These are phyloP conservation scores for Melampsora abietis-canadensis DNA, from an alignment of 1,284 basidiomycete genomes.

Conservation along the genomic window DNA sequence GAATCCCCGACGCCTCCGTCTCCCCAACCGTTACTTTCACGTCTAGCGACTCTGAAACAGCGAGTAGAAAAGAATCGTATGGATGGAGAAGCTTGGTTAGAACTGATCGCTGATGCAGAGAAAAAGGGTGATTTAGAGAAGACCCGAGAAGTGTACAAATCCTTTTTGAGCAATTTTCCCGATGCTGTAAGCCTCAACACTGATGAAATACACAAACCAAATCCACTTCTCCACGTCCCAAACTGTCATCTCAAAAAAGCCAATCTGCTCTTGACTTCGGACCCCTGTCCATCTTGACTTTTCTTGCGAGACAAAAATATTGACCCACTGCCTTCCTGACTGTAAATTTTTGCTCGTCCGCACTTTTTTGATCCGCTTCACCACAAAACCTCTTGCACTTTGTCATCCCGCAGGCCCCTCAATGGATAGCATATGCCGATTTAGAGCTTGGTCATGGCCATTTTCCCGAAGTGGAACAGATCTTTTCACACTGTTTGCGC, in stretches of 20 bases:
- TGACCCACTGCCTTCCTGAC: slow-evolving; percentile 2
- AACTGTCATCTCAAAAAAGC: slow-evolving; percentile 54
- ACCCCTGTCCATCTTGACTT: slow-evolving; percentile 4
- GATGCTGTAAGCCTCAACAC: slow-evolving; percentile 63
- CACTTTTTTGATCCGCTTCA: background rate
- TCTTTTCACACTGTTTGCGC: slow-evolving; percentile 77
- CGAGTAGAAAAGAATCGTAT: slow-evolving; percentile 59
- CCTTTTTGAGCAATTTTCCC: slow-evolving; percentile 69
- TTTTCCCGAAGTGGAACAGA: slow-evolving; percentile 68
- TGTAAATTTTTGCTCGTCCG: slow-evolving; percentile 1
- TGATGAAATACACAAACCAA: slow-evolving; percentile 39
- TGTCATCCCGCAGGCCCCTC: slow-evolving; percentile 49
- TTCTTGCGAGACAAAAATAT: background rate
- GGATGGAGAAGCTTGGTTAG: slow-evolving; percentile 67
- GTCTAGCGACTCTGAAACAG: slow-evolving; percentile 49
- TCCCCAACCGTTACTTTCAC: slow-evolving; percentile 44
- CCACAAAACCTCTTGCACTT: background rate
- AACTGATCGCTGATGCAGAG: slow-evolving; percentile 66
- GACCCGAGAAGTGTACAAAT: slow-evolving; percentile 69
- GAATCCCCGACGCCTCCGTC: slow-evolving; percentile 1
- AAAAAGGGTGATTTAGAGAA: slow-evolving; percentile 65
- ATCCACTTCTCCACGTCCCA: slow-evolving; percentile 57
- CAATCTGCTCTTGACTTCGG: background rate
- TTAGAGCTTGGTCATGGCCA: slow-evolving; percentile 66
- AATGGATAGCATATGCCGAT: slow-evolving; percentile 67